These are phyloP conservation scores for Eucalyptus erythrocorys DNA, from an alignment of 345 rosid genomes.

Conservation along the genomic window DNA sequence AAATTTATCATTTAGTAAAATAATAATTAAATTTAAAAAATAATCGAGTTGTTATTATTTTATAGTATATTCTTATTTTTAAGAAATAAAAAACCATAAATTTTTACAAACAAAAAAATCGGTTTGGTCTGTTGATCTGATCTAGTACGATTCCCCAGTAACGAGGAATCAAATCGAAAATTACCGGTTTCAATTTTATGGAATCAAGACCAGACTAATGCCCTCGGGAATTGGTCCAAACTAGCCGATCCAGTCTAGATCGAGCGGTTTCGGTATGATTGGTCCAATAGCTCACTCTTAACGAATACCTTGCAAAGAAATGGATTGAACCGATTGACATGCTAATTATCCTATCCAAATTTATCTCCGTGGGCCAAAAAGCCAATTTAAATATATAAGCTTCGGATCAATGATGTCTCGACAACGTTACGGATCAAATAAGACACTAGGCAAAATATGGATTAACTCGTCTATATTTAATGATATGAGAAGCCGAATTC, in stretches of 20 bases:
- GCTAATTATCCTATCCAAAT: neutral
- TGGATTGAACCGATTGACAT: neutral
- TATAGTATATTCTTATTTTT: fast-evolving
- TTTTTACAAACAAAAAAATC: too few species aligned
- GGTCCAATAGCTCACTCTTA: fast-evolving
- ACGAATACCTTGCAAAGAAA: neutral
- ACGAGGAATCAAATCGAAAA: fast-evolving
- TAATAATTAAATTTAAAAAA: too few species aligned
- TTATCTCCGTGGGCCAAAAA: neutral
- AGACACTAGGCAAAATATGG: neutral
- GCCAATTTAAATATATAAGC: neutral
- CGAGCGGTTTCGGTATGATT: fast-evolving
- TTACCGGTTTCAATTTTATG: too few species aligned
- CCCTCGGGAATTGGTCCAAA: fast-evolving
- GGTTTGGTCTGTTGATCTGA: fast-evolving
- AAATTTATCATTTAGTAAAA: fast-evolving
- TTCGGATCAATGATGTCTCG: neutral
- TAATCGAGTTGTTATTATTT: too few species aligned
- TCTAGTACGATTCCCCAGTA: fast-evolving
- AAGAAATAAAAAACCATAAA: too few species aligned
- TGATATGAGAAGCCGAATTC: neutral
- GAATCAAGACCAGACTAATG: fast-evolving
- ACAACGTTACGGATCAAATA: too few species aligned
- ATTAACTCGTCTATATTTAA: neutral
- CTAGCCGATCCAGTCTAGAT: fast-evolving